phyloP scores from a whole-genome alignment of 2,329 filamentous ascomycete genomes.

The Microsporum canis region DNA sequence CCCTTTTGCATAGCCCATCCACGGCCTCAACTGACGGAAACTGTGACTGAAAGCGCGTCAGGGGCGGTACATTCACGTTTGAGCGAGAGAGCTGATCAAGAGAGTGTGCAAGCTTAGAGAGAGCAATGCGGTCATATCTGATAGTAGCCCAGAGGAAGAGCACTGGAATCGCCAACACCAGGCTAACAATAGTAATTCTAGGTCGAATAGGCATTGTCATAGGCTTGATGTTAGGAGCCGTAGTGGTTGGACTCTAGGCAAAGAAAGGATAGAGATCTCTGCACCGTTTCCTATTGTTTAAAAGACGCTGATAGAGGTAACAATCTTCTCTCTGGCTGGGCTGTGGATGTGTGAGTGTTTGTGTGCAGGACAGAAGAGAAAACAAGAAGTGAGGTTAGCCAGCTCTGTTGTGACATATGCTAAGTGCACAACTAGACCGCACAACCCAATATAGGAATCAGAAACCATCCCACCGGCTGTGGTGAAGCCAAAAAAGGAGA shows the following conservation, averaged over 20 bases:
- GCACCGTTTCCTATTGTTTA: not conserved
- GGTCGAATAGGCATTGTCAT: slow-evolving; percentile 18
- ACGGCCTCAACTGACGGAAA: slow-evolving; percentile 14
- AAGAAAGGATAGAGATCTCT: not conserved
- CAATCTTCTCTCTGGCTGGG: not conserved
- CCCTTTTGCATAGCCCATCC: slow-evolving; percentile 24
- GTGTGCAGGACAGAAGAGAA: not conserved
- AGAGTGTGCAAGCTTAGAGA: slow-evolving; percentile 29
- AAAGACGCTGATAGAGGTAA: not conserved
- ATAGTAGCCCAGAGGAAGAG: slow-evolving; percentile 33
- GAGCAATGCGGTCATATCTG: slow-evolving; percentile 29
- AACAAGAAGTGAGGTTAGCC: not conserved
- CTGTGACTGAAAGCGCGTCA: not conserved
- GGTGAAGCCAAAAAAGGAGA: not conserved
- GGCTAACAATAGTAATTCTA: slow-evolving; percentile 27
- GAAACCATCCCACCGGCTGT: not conserved
- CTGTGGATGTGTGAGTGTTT: not conserved
- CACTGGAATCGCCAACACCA: slow-evolving; percentile 29
- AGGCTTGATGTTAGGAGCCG: not conserved
- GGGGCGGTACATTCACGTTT: not conserved
- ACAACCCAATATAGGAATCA: not conserved
- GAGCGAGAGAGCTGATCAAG: slow-evolving; percentile 21
- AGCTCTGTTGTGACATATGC: not conserved
- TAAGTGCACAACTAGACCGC: not conserved
- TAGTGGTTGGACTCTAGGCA: not conserved